Base-by-base conservation (phyloP, 768 basidiomycete species). In the Pulveroboletus sp. region DNA sequence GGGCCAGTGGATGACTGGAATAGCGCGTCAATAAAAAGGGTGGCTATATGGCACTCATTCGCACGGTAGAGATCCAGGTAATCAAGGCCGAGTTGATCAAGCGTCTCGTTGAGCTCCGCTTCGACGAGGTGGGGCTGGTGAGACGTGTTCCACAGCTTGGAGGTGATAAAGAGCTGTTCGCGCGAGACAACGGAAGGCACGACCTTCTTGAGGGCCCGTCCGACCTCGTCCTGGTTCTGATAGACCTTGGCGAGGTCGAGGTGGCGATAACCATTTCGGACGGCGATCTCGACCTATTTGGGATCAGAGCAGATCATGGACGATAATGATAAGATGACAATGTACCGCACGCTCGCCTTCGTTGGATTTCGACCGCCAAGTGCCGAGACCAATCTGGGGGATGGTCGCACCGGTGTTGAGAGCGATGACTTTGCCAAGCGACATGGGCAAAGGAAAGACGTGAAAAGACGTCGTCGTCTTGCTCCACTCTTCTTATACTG, bases 211-310 rank as follows among this genome's bases (percentile, higher is more conserved):
- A 90, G 73, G 2, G 86, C 86, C 4, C 75, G 73, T 5, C 87
- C 85, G 46, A 89, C 81, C 68, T 87, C 87, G 49, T 81, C 74
- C 66, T 91, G 90, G 67, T 93, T 94, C 53, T 73, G 62, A 68
- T 93, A 93, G 40, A 87, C 73, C 78, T 79, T 78, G 4, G 90
- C 91, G 17, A 88, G 77, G 67, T 94, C 91, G 55, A 94, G 79
- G 68, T 94, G 91, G 41, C 88, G 76, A 66, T 92, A 93, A 1
- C 90, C 90, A 24, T 78, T 76, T 44, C 76, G 73, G 29, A 94
- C 76, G 24, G 91, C 90, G 56, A 75, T 73, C 65, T 87, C 85
- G 43, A 89, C 86, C 88, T 89, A 51, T 7, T 35, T n/a, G 24
- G 23, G 5, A 38, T 53, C 17, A 55, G 21, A 14, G 21, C 31